Conservation (phyloP, 139 green algal species). For the Limnomonas spitsbergensis region DNA sequence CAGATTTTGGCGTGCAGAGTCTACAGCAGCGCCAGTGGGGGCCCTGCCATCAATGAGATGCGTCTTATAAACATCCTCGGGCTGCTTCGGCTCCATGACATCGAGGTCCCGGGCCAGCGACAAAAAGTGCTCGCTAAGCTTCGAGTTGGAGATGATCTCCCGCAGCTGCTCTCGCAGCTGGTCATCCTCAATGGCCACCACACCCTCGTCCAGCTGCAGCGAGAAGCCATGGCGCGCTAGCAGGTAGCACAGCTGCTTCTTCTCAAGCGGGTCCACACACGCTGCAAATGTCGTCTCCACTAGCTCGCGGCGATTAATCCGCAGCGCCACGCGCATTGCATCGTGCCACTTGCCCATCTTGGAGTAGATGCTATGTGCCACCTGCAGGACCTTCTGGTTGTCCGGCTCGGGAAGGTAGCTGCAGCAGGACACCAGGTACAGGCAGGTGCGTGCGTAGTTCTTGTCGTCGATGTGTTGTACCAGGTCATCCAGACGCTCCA, state of each 20-base stretch:
- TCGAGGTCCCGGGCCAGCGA: slow-evolving; percentile 92
- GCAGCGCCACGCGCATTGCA: slow-evolving; percentile 78
- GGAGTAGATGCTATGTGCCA: slow-evolving; percentile 79
- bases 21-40: slow-evolving; percentile 61
- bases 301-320: slow-evolving; percentile 23
- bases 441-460: slow-evolving; percentile 86
- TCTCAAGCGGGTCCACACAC: slow-evolving; percentile 62
- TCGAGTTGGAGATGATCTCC: slow-evolving; percentile 80
- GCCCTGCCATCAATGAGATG: slow-evolving; percentile 72
- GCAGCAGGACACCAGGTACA: slow-evolving; percentile 89
- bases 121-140: slow-evolving; percentile 81
- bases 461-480: slow-evolving; percentile 75
- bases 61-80: slow-evolving; percentile 95
- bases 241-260: slow-evolving; percentile 92
- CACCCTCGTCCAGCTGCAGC: slow-evolving; percentile 79
- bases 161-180: slow-evolving; percentile 58
- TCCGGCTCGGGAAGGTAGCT: slow-evolving; percentile 93
- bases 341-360: slow-evolving; percentile 63
- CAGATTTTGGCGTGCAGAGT: slow-evolving; percentile 92
- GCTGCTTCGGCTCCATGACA: slow-evolving; percentile 93
- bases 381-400: slow-evolving; percentile 73
- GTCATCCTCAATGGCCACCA: slow-evolving; percentile 63
- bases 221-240: slow-evolving; percentile 67
- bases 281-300: slow-evolving; percentile 59
- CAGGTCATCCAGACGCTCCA: slow-evolving; percentile 79